Evolutionary conservation across 176 grass and related monocot genomes (phyloP).

Genomic region (Eragrostis nindensis): DNA sequence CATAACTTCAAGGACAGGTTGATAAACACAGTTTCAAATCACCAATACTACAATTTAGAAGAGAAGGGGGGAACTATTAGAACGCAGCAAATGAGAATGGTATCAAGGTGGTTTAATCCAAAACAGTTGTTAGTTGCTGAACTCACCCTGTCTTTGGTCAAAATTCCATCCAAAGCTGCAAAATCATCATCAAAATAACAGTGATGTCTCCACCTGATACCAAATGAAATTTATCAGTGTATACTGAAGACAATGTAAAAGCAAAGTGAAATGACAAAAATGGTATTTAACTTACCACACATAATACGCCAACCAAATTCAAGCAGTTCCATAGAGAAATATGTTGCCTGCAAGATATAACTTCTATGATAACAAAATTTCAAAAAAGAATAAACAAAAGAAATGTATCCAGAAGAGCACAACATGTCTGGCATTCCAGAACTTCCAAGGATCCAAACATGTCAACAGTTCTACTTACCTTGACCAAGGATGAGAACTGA

Average conservation of each 20-base stretch:
- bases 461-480: constrained; percentile 51
- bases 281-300: constrained; percentile 23
- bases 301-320: constrained; percentile 51
- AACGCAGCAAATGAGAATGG: constrained; percentile 19
- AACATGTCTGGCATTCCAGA: constrained; percentile 17
- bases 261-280: constrained; percentile 5
- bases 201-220: constrained; percentile 37
- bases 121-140: background rate
- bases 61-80: constrained; percentile 27
- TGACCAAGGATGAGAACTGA: constrained; percentile 83
- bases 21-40: constrained; percentile 41
- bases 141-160: constrained; percentile 52
- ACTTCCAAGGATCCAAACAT: background rate
- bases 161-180: constrained; percentile 49
- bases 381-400: constrained; percentile 21
- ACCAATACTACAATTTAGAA: constrained; percentile 38
- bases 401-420: constrained; percentile 12
- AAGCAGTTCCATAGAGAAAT: constrained; percentile 61
- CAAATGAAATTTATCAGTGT: background rate
- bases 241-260: background rate
- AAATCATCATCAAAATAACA: constrained; percentile 51
- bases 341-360: constrained; percentile 50
- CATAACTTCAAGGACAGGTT: constrained; percentile 56
- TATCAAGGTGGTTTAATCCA: constrained; percentile 3
- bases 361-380: constrained; percentile 10